Evolutionary conservation across 768 basidiomycete species (phyloP).

Genomic region (Lactarius psammicola): DNA sequence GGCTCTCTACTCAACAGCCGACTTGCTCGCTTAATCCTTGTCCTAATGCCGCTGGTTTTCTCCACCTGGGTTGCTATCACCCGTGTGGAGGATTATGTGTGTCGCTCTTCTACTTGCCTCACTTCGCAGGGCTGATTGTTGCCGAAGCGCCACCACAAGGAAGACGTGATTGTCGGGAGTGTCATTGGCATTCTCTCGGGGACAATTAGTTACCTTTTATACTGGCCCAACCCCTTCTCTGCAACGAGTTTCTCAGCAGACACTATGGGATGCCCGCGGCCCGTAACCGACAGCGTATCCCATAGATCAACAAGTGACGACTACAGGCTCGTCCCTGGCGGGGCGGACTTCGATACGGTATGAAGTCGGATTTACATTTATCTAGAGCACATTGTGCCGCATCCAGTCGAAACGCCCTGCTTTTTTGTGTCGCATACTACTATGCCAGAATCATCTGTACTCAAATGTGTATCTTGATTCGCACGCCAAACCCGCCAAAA

Average conservation of each 20-base stretch:
- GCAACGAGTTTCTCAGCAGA: constrained; percentile 38
- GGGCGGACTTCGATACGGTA: constrained; percentile 8
- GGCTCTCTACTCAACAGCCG: constrained; percentile 46
- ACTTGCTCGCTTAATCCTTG: constrained; percentile 46
- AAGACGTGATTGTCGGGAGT: constrained; percentile 65
- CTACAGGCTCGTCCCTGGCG: constrained; percentile 44
- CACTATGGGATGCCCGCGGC: constrained; percentile 41
- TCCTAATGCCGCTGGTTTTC: constrained; percentile 53
- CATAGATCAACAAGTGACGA: constrained; percentile 34
- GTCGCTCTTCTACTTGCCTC: constrained; percentile 32
- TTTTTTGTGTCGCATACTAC: background rate
- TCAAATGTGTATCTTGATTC: background rate
- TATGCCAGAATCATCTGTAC: background rate
- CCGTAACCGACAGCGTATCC: constrained; percentile 34
- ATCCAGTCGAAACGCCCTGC: background rate
- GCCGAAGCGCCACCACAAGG: constrained; percentile 61
- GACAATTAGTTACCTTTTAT: constrained; percentile 52
- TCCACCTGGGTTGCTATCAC: constrained; percentile 61
- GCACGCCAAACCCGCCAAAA: background rate
- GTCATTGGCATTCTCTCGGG: constrained; percentile 54
- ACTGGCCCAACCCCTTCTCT: constrained; percentile 64
- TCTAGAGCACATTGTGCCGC: background rate
- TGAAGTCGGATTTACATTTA: constrained; percentile 1
- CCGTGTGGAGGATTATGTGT: constrained; percentile 63
- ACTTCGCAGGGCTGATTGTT: constrained; percentile 11